These are phyloP conservation scores for Medicago lupulina DNA, from an alignment of 306 rosid genomes.

Conservation along the genomic window DNA sequence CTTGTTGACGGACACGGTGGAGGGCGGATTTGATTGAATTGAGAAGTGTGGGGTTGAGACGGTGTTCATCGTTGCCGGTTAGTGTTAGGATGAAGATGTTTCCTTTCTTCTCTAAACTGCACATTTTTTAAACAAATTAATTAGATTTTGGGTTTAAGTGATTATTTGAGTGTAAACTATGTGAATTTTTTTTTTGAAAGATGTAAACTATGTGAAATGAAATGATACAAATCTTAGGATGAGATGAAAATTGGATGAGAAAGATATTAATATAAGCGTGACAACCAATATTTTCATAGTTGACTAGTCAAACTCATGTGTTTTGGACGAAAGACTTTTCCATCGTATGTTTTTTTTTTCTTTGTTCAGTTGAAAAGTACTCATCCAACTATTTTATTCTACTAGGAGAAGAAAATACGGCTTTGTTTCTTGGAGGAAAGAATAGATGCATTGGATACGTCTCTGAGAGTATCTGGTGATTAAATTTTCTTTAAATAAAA, in stretches of 20 bases:
- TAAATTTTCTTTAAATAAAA: too few relatives aligned
- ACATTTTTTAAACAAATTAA: slow-evolving; percentile 48
- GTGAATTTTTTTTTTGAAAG: too few relatives aligned
- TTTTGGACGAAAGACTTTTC: not conserved
- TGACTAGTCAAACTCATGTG: not conserved
- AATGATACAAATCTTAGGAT: not conserved
- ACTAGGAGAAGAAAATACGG: too few relatives aligned
- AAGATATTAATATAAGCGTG: not conserved
- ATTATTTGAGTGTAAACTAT: not conserved
- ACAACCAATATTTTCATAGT: not conserved
- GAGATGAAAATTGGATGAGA: not conserved
- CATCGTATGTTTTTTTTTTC: too few relatives aligned
- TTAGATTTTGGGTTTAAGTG: not conserved
- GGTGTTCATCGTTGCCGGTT: slow-evolving; percentile 67
- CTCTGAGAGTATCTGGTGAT: too few relatives aligned
- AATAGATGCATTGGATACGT: too few relatives aligned
- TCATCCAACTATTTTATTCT: not conserved
- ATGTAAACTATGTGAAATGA: not conserved
- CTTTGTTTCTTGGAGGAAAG: too few relatives aligned
- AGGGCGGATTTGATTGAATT: slow-evolving; percentile 59
- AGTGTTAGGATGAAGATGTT: slow-evolving; percentile 71
- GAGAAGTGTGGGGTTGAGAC: slow-evolving; percentile 75
- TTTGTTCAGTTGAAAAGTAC: not conserved
- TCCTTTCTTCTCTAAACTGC: slow-evolving; percentile 69
- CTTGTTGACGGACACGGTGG: slow-evolving; percentile 58